These are phyloP conservation scores for Fusarium acutatum DNA, from an alignment of 2,329 filamentous ascomycete species.

Conservation along the genomic window DNA sequence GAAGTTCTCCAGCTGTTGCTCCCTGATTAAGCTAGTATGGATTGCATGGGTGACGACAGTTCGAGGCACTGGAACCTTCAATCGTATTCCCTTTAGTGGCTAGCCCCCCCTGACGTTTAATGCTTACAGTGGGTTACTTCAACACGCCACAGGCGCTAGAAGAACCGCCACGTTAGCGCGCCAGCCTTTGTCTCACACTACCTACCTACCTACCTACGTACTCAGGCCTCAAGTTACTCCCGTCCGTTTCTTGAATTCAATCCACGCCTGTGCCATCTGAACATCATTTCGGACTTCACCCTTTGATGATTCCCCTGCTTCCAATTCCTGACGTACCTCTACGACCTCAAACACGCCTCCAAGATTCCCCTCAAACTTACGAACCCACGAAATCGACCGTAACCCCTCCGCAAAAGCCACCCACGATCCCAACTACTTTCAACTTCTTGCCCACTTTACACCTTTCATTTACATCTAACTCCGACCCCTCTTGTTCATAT, in stretches of 20 bases:
- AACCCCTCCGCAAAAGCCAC: neutral
- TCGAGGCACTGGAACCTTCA: neutral
- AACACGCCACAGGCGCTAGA: constrained; percentile 37
- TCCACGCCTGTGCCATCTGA: constrained; percentile 11
- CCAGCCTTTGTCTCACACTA: constrained; percentile 7
- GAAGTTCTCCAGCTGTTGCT: neutral
- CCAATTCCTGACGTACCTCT: neutral
- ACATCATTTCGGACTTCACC: constrained; percentile 23
- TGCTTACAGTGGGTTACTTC: constrained; percentile 25
- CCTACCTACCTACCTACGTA: neutral
- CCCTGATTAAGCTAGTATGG: neutral
- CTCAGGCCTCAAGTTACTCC: constrained; percentile 9
- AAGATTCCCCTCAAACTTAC: neutral
- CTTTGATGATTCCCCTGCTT: neutral
- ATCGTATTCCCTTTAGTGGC: neutral
- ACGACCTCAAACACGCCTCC: neutral
- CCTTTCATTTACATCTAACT: constrained; percentile 7
- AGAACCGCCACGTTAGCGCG: constrained; percentile 37
- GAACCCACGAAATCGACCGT: neutral
- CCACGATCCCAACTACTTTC: neutral
- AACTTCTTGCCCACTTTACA: constrained; percentile 24
- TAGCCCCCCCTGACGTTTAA: neutral
- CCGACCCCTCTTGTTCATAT: constrained; percentile 14
- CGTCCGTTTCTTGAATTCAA: constrained; percentile 26
- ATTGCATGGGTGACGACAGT: neutral